Evolutionary conservation across 1,139 yeast species (phyloP).

Genomic region (Saccharomyces hybrid): DNA sequence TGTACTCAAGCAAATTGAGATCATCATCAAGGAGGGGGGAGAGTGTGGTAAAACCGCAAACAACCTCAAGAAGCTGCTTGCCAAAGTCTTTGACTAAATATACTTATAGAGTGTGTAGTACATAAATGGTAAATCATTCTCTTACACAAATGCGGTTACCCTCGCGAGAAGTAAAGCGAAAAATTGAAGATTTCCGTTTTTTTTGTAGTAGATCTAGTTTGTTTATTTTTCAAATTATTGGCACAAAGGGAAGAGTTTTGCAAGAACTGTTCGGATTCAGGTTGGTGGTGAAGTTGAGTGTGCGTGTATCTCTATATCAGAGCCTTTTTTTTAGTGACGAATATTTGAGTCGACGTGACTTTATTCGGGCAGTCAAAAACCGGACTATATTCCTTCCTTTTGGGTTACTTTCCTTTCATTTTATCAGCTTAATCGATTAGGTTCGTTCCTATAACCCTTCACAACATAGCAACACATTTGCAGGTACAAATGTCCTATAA

Average conservation of each 20-base stretch:
- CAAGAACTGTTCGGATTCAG: neutral
- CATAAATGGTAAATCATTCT: neutral
- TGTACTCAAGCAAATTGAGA: constrained; percentile 45
- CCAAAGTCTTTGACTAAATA: neutral
- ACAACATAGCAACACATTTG: constrained; percentile 1
- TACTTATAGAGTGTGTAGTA: neutral
- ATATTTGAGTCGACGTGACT: neutral
- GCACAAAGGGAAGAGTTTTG: neutral
- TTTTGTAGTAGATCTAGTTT: neutral
- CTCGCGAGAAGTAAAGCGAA: neutral
- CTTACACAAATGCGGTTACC: neutral
- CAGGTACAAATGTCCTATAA: constrained; percentile 7
- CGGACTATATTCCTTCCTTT: neutral
- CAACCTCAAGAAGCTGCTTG: constrained; percentile 22
- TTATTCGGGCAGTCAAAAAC: neutral
- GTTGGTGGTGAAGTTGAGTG: neutral
- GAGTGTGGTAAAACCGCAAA: constrained; percentile 59
- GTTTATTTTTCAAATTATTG: neutral
- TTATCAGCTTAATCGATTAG: neutral
- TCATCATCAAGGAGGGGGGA: constrained; percentile 63
- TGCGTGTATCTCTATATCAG: neutral
- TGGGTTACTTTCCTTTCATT: neutral
- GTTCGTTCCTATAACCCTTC: neutral
- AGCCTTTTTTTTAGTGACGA: neutral
- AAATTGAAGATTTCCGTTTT: neutral